These are phyloP conservation scores for Eucalyptus tenuipes DNA, from an alignment of 345 rosid species.

Conservation along the genomic window DNA sequence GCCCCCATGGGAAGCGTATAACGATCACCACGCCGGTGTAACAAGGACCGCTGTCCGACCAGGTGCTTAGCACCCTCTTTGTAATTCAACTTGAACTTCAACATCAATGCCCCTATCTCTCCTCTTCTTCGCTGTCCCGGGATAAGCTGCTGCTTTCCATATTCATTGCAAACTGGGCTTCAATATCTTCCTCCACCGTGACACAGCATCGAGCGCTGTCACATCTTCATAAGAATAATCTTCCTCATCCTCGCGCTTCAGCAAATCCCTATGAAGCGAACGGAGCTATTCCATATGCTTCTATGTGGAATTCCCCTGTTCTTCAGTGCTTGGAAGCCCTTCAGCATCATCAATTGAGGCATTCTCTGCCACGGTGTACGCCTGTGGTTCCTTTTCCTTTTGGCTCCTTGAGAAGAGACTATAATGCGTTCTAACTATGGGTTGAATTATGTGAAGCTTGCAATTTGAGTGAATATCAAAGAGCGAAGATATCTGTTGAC, in stretches of 20 bases:
- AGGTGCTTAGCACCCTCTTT: constrained; percentile 58
- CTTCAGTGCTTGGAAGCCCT: neutral
- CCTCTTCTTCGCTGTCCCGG: constrained; percentile 15
- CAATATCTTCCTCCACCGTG: neutral
- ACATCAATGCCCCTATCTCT: constrained; percentile 22
- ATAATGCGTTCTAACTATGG: neutral
- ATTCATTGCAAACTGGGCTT: neutral
- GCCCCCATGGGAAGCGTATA: neutral
- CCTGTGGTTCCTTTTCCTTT: neutral
- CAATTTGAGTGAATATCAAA: neutral
- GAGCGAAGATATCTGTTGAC: neutral
- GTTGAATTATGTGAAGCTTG: neutral
- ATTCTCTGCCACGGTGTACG: neutral
- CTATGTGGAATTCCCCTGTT: neutral
- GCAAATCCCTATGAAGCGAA: neutral
- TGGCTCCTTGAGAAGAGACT: neutral
- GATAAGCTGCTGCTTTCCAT: neutral
- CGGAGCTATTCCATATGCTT: neutral
- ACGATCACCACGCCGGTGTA: constrained; percentile 13
- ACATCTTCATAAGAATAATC: neutral
- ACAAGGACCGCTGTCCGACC: constrained; percentile 42
- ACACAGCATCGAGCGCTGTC: neutral
- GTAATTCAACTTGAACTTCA: constrained; percentile 48
- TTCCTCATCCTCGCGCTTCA: neutral
- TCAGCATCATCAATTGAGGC: neutral